phyloP scores from a whole-genome alignment of 1,284 basidiomycete genomes.

The Rhodotorula sp. region DNA sequence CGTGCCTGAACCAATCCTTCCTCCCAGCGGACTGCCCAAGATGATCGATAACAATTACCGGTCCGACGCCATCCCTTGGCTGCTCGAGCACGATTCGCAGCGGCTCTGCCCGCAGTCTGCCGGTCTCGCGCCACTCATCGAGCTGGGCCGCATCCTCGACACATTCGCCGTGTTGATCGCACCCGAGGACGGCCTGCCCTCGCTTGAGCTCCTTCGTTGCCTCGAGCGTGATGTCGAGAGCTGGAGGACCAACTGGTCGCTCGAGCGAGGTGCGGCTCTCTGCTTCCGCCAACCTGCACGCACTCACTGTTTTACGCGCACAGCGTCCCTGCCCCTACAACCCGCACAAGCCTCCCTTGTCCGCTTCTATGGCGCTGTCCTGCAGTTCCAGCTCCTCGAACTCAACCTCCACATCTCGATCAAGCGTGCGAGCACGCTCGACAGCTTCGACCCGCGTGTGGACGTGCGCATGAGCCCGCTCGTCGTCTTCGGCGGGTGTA shows the following conservation, averaged over 20 bases:
- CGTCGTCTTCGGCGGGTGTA: slow-evolving; percentile 5
- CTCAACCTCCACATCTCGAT: slow-evolving; percentile 23
- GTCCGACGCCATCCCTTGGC: slow-evolving; percentile 17
- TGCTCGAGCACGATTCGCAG: slow-evolving; percentile 12
- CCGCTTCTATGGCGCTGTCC: slow-evolving; percentile 17
- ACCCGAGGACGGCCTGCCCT: slow-evolving; percentile 13
- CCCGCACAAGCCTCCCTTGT: slow-evolving; percentile 7
- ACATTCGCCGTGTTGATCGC: slow-evolving; percentile 17
- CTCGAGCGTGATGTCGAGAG: slow-evolving; percentile 13
- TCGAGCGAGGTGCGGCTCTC: slow-evolving; percentile 2
- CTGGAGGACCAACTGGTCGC: slow-evolving; percentile 10
- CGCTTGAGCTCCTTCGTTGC: slow-evolving; percentile 9
- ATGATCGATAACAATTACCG: slow-evolving; percentile 14
- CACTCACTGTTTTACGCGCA: background rate
- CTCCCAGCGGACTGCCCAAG: slow-evolving; percentile 14
- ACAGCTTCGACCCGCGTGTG: background rate
- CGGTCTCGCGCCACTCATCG: slow-evolving; percentile 23
- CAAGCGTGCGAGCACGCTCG: background rate
- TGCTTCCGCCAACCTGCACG: background rate
- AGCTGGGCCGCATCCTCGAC: slow-evolving; percentile 22
- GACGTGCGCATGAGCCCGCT: background rate
- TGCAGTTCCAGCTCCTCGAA: slow-evolving; percentile 24
- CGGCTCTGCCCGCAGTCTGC: slow-evolving; percentile 13
- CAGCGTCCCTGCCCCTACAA: slow-evolving; percentile 4
- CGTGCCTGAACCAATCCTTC: background rate